These are phyloP conservation scores for Mycena vitilis DNA, from an alignment of 768 basidiomycete species.

Conservation along the genomic window DNA sequence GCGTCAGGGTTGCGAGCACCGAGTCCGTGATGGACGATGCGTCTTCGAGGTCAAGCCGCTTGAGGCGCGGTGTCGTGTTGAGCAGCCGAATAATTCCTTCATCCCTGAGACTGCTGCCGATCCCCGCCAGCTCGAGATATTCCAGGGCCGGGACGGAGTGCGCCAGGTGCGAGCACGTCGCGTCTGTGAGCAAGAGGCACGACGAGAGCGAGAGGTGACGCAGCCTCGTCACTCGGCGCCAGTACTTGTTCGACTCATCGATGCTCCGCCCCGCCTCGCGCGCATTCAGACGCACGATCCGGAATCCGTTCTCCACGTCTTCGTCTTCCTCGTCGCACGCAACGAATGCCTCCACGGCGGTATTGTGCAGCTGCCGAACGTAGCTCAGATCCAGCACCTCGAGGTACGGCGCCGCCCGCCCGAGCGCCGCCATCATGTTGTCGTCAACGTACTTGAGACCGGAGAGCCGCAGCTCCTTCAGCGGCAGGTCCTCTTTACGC, in stretches of 20 bases:
- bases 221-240: conserved; percentile 73
- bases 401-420: conserved; percentile 74
- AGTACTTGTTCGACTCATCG: conserved; percentile 59
- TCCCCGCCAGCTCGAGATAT: conserved; percentile 82
- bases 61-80: conserved; percentile 74
- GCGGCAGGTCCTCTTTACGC: conserved; percentile 59
- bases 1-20: conserved; percentile 76
- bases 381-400: conserved; percentile 88
- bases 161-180: conserved; percentile 78
- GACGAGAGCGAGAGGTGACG: conserved; percentile 80
- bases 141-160: conserved; percentile 78
- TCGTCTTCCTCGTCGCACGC: conserved; percentile 58
- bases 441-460: conserved; percentile 74
- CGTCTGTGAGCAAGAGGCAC: conserved; percentile 79
- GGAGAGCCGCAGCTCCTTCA: conserved; percentile 75
- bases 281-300: conserved; percentile 65
- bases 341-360: conserved; percentile 79
- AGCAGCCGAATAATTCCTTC: conserved; percentile 81
- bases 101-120: conserved; percentile 76
- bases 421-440: conserved; percentile 71
- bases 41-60: conserved; percentile 88
- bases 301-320: conserved; percentile 45
- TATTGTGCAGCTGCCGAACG: conserved; percentile 76
- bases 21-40: conserved; percentile 79
- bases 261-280: conserved; percentile 75